Evolutionary conservation across 148 eudicot species (phyloP).

Genomic region (Vaccinium myrtillus): DNA sequence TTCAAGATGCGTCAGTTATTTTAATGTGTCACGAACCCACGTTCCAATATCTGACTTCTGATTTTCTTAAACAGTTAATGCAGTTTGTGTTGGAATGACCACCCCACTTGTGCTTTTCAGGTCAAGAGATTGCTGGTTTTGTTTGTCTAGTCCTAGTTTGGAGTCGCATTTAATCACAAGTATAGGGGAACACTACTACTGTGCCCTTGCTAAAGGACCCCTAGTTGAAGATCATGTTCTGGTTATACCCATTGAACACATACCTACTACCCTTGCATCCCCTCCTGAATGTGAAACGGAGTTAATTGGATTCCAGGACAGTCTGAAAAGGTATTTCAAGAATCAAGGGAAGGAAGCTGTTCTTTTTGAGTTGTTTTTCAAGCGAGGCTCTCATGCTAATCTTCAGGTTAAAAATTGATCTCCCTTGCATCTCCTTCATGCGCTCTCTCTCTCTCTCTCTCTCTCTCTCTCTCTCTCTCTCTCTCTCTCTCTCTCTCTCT

Average conservation of each 20-base stretch:
- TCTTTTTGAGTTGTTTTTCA: conserved; percentile 85
- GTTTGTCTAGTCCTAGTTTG: conserved; percentile 81
- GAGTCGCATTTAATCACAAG: conserved; percentile 84
- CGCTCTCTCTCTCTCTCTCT: no score
- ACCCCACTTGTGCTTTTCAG: conserved; percentile 34
- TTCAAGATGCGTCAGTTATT: conserved; percentile 11
- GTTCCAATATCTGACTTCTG: not conserved
- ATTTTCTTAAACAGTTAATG: not conserved
- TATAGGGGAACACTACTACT: conserved; percentile 76
- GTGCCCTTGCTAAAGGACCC: conserved; percentile 91
- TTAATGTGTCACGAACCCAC: not conserved
- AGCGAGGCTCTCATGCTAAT: conserved; percentile 84
- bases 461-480: no score
- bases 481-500: no score
- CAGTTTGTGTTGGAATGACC: not conserved
- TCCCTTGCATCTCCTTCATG: not conserved
- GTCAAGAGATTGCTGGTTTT: conserved; percentile 97
- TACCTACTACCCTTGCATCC: conserved; percentile 57
- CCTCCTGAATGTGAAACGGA: conserved; percentile 70
- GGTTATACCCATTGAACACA: conserved; percentile 78
- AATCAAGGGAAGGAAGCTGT: conserved; percentile 65
- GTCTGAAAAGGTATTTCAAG: conserved; percentile 59
- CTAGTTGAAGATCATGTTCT: conserved; percentile 82
- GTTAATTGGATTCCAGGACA: conserved; percentile 55
- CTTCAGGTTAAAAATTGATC: conserved; percentile 55